A percentile compares a stretch with the other conserved stretches of the same genome.
Evolutionary conservation across 2,329 filamentous ascomycete genomes (phyloP).

Genomic region (Albifimbria verrucaria): DNA sequence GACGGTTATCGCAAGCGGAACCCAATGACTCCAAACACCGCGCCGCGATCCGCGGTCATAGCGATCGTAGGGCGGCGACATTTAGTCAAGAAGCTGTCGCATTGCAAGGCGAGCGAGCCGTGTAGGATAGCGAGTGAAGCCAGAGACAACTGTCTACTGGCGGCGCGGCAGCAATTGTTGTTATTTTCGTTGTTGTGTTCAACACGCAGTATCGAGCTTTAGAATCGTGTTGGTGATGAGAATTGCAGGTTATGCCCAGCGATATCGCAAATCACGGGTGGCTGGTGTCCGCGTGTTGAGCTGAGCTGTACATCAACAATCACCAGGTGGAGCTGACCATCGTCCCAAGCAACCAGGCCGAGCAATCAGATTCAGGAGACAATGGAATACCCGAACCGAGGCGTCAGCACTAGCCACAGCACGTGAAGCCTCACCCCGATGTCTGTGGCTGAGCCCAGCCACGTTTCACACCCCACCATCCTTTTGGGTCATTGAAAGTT

Average conservation of each 20-base stretch:
- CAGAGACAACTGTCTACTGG: not conserved
- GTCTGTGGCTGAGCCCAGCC: conserved; percentile 12
- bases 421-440: conserved; percentile 15
- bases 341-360: conserved; percentile 23
- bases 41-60: conserved; percentile 54
- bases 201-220: not conserved
- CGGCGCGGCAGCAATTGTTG: not conserved
- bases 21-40: conserved; percentile 76
- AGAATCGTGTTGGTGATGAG: not conserved
- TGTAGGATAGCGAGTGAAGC: not conserved
- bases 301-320: conserved; percentile 17
- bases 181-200: conserved; percentile 7
- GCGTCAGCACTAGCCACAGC: conserved; percentile 7
- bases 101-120: conserved; percentile 22
- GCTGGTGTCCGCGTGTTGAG: conserved; percentile 18
- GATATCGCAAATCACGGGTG: conserved; percentile 21
- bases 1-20: conserved; percentile 81
- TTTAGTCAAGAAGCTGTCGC: conserved; percentile 37
- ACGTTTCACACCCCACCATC: conserved; percentile 9
- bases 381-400: conserved; percentile 25
- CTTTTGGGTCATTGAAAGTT: conserved; percentile 12
- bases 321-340: conserved; percentile 25
- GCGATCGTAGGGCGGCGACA: conserved; percentile 63
- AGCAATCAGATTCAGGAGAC: conserved; percentile 13
- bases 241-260: not conserved